These are phyloP conservation scores for Aspergillus indologenus DNA, from an alignment of 495 filamentous ascomycete genomes.

Conservation along the genomic window DNA sequence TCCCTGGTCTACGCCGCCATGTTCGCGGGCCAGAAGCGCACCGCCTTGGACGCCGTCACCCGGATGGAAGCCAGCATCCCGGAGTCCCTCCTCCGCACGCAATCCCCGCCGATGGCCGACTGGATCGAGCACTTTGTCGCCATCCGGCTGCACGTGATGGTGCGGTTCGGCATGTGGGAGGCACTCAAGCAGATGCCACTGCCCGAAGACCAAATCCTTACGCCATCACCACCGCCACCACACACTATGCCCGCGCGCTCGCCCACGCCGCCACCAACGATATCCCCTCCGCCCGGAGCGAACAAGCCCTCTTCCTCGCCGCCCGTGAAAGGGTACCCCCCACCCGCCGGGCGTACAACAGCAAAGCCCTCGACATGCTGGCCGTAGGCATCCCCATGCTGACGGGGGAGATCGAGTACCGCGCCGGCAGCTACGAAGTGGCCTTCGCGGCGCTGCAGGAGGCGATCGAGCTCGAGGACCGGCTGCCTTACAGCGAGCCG, in stretches of 20 bases:
- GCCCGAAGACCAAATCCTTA: conserved; percentile 51
- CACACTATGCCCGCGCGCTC: conserved; percentile 57
- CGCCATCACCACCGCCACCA: conserved; percentile 54
- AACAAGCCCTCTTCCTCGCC: conserved; percentile 40
- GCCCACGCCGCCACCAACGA: conserved; percentile 50
- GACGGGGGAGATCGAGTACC: conserved; percentile 63
- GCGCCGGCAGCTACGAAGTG: conserved; percentile 44
- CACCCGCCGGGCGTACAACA: conserved; percentile 49
- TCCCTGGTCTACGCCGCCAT: conserved; percentile 65
- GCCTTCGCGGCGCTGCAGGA: conserved; percentile 49
- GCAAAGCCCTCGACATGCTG: conserved; percentile 53
- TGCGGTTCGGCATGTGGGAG: conserved; percentile 62
- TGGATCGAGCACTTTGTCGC: conserved; percentile 61
- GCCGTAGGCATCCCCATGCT: conserved; percentile 56
- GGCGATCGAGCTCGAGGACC: conserved; percentile 52
- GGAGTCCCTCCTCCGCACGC: conserved; percentile 52
- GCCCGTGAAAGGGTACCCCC: conserved; percentile 48
- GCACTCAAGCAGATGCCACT: conserved; percentile 49
- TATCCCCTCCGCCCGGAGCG: conserved; percentile 39
- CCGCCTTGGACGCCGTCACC: conserved; percentile 49
- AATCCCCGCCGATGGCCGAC: conserved; percentile 63
- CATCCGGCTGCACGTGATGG: conserved; percentile 58
- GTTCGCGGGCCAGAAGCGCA: conserved; percentile 54
- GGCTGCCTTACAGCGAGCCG: conserved; percentile 62
- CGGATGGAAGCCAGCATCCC: conserved; percentile 52